Evolutionary conservation across 1,139 yeast species (phyloP).

Genomic region (Yamadazyma triangularis): DNA sequence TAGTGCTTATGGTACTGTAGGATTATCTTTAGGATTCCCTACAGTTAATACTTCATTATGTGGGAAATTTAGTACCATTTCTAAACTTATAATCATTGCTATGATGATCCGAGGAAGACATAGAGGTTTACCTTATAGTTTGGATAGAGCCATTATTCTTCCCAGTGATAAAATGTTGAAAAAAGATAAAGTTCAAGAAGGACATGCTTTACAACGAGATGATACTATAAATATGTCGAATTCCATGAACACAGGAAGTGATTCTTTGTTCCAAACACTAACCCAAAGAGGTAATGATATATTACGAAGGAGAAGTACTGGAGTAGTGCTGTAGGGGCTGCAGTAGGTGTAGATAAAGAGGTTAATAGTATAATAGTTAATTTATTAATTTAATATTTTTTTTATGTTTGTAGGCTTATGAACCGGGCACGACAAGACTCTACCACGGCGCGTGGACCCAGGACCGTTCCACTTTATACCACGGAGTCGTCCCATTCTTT

Average conservation of each 20-base stretch:
- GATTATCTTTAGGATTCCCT: conserved; percentile 82
- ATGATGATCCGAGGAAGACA: conserved; percentile 94
- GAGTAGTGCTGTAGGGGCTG: too few species aligned
- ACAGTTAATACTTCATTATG: conserved; percentile 62
- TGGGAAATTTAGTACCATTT: conserved; percentile 64
- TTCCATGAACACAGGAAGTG: conserved; percentile 9
- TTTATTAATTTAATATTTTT: too few species aligned
- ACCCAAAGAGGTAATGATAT: conserved; percentile 13
- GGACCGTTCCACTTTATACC: too few species aligned
- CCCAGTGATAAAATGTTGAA: conserved; percentile 67
- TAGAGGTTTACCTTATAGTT: conserved; percentile 90
- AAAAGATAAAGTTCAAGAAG: conserved; percentile 65
- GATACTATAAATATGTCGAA: conserved; percentile 25
- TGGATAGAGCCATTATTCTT: conserved; percentile 91
- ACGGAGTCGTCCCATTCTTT: too few species aligned
- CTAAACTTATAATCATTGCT: conserved; percentile 81
- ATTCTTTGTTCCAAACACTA: conserved; percentile 10
- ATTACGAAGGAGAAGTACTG: too few species aligned
- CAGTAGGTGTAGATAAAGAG: too few species aligned
- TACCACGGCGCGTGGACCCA: too few species aligned
- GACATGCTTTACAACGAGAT: conserved; percentile 42
- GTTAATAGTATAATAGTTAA: too few species aligned
- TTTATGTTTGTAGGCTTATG: too few species aligned
- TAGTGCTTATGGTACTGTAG: conserved; percentile 96
- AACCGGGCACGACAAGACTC: too few species aligned